phyloP scores from a whole-genome alignment of 2,329 filamentous ascomycete species.

The Lachnellula hyalina region DNA sequence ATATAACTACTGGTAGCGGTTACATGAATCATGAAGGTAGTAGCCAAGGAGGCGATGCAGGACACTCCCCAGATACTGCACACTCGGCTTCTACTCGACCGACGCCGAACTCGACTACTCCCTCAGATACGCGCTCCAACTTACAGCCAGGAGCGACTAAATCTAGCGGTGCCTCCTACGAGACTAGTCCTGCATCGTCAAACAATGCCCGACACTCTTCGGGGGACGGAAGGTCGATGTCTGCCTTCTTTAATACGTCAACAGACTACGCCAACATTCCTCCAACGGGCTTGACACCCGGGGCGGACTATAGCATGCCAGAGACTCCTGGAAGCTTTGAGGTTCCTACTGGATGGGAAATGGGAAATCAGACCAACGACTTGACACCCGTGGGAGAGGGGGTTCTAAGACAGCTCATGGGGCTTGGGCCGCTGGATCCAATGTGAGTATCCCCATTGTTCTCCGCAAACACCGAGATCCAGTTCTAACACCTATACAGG shows the following conservation, averaged over 20 bases:
- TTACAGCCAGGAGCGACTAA: slow-evolving; percentile 25
- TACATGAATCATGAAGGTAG: slow-evolving; percentile 40
- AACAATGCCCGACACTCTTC: slow-evolving; percentile 6
- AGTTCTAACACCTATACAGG: slow-evolving; percentile 11
- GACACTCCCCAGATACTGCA: slow-evolving; percentile 22
- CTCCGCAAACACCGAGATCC: background rate
- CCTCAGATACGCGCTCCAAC: slow-evolving; percentile 36
- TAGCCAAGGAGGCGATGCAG: slow-evolving; percentile 30
- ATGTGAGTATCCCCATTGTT: slow-evolving; percentile 41
- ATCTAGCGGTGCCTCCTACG: slow-evolving; percentile 44
- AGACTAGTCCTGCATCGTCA: slow-evolving; percentile 45
- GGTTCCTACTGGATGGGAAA: slow-evolving; percentile 40
- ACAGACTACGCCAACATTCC: slow-evolving; percentile 20
- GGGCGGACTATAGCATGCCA: slow-evolving; percentile 36
- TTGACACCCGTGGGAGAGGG: slow-evolving; percentile 54
- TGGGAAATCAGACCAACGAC: slow-evolving; percentile 35
- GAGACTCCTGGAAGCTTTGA: slow-evolving; percentile 38
- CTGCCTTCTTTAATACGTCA: slow-evolving; percentile 23
- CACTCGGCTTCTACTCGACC: slow-evolving; percentile 43
- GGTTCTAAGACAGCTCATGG: slow-evolving; percentile 52
- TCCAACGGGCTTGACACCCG: slow-evolving; percentile 20
- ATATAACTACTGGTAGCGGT: slow-evolving; percentile 27
- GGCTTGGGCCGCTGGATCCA: slow-evolving; percentile 54
- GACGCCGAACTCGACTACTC: slow-evolving; percentile 53
- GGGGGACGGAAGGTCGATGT: slow-evolving; percentile 32